Conservation (phyloP, 2,329 filamentous ascomycete species). For the Chaetomium olivaceum region DNA sequence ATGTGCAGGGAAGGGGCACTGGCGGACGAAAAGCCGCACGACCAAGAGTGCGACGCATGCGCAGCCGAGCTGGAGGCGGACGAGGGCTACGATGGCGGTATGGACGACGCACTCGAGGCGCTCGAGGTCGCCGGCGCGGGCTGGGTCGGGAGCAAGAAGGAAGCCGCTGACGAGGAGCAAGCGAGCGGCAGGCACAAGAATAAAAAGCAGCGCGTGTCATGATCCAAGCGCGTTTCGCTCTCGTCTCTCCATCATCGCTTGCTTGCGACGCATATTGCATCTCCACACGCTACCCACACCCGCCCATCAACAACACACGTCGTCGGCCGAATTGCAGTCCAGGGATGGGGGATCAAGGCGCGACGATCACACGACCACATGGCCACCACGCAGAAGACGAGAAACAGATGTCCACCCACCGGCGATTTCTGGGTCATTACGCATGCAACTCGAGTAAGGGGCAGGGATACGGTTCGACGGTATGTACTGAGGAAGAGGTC, state of each 20-base stretch:
- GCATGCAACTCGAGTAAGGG: not conserved
- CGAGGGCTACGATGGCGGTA: constrained; percentile 42
- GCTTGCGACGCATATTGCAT: not conserved
- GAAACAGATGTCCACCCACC: not conserved
- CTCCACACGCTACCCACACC: not conserved
- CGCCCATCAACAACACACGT: not conserved
- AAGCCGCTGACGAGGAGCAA: constrained; percentile 25
- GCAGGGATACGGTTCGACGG: not conserved
- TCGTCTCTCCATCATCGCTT: not conserved
- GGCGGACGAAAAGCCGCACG: constrained; percentile 48
- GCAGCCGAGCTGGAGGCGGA: constrained; percentile 46
- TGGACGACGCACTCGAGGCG: constrained; percentile 34
- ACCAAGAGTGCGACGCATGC: constrained; percentile 51
- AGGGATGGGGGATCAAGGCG: not conserved
- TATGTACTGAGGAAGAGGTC: not conserved
- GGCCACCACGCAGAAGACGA: not conserved
- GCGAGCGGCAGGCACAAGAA: constrained; percentile 27
- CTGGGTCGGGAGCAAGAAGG: constrained; percentile 17
- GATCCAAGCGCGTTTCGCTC: not conserved
- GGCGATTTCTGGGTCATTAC: not conserved
- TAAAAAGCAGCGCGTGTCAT: constrained; percentile 32
- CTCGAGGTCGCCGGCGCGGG: constrained; percentile 16
- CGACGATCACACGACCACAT: not conserved
- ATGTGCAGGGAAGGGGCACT: constrained; percentile 45
- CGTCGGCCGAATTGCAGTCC: not conserved